Evolutionary conservation across 441 rosid species (phyloP), one percentile per base, ranked within the genome.

Genomic region (Aleurites moluccanus): DNA sequence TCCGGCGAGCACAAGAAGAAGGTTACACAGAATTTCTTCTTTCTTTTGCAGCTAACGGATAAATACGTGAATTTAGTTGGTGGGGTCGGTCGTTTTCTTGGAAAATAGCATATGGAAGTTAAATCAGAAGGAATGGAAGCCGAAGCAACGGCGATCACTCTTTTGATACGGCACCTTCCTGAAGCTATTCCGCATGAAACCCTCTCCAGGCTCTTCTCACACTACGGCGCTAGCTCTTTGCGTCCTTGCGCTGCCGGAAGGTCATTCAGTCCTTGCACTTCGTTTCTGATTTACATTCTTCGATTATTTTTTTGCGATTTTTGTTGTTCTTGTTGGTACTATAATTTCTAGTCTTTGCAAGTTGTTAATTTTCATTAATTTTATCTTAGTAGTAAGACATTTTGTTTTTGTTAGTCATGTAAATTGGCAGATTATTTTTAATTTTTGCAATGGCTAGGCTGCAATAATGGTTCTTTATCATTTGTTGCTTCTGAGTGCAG

Each of bases 161-260:
- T 95, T 47, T 42, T 88, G 72, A 78, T 92, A 66, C 82, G 85
- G 62, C 97, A 94, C 85, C 93, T 94, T 61, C 97, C 98, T 14
- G 97, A 92, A 74, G 92, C 90, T 35, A 88, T 94, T 35, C 96
- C 97, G 67, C 88, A 83, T 13, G 93, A 90, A 30, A 88, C 97
- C 13, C 83, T 94, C 52, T 80, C 86, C 74, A 85, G 92, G 6
- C 92, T 94, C 65, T 84, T 95, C 68, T 89, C 93, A 60, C 98
- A 92, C 77, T 91, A 92, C 49, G 94, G 96, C 13, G 94, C 96
- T 70, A 78, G 81, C 73, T 73, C 91, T 21, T 93, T 92, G 69
- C 98, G 97, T 72, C 92, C 92, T 74, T 92, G 91, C 84, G 61
- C 90, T 64, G 78, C 85, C 60, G 97, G 88, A 74, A 90, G 85